Evolutionary conservation across 345 rosid genomes (phyloP).

Genomic region (Linum lewisii): DNA sequence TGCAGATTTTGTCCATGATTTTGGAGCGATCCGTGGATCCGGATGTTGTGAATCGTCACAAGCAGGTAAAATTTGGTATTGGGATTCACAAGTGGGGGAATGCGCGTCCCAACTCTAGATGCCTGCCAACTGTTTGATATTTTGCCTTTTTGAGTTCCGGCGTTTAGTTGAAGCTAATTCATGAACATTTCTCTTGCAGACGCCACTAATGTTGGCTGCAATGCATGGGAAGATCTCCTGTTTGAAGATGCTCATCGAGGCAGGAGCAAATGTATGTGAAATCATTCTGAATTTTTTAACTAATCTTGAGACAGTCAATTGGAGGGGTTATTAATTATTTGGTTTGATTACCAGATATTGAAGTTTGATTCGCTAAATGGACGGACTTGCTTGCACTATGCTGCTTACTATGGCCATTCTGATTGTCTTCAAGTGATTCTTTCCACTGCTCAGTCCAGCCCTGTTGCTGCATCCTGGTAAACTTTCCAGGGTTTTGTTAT

Average conservation of each 20-base stretch:
- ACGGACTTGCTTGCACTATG: slow-evolving; percentile 94
- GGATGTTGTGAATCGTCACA: slow-evolving; percentile 77
- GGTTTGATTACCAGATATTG: slow-evolving; percentile 49
- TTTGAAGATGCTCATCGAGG: slow-evolving; percentile 73
- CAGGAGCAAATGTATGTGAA: slow-evolving; percentile 86
- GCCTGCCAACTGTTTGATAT: background rate
- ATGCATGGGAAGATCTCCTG: slow-evolving; percentile 87
- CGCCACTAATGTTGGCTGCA: slow-evolving; percentile 97
- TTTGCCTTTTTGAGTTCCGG: background rate
- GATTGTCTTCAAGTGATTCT: slow-evolving; percentile 80
- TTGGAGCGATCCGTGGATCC: slow-evolving; percentile 68
- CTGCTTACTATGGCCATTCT: slow-evolving; percentile 81
- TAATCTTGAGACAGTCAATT: too few relatives aligned
- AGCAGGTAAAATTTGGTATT: slow-evolving; percentile 46
- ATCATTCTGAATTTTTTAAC: background rate
- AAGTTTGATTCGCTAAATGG: slow-evolving; percentile 79
- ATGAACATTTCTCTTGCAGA: slow-evolving; percentile 32
- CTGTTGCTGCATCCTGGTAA: slow-evolving; percentile 76
- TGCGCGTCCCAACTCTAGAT: background rate
- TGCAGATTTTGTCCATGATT: slow-evolving; percentile 68
- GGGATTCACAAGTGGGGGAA: background rate
- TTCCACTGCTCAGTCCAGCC: slow-evolving; percentile 68
- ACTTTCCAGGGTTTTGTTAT: too few relatives aligned
- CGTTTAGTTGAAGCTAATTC: background rate
- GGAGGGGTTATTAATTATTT: too few relatives aligned